Percentiles rank a stretch among this genome's conserved stretches.
These are phyloP conservation scores for Xylaria sp. DNA, from an alignment of 2,329 filamentous ascomycete genomes.

Conservation along the genomic window DNA sequence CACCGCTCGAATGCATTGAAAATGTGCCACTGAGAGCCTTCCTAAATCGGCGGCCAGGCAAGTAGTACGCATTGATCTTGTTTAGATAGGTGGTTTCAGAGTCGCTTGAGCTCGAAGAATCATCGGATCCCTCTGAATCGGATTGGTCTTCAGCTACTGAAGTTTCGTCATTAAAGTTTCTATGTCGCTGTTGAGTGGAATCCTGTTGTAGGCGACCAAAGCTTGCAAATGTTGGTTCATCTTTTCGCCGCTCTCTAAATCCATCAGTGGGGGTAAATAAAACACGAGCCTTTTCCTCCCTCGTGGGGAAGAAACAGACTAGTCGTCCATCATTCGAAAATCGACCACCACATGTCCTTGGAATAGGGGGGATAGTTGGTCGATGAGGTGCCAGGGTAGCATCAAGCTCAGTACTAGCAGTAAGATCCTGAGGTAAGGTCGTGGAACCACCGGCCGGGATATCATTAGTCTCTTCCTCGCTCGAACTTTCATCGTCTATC, in stretches of 20 bases:
- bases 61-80: slow-evolving; percentile 68
- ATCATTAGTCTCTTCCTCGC: slow-evolving; percentile 78
- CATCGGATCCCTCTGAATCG: slow-evolving; percentile 61
- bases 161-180: slow-evolving; percentile 60
- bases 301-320: slow-evolving; percentile 76
- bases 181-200: slow-evolving; percentile 58
- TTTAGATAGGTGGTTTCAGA: slow-evolving; percentile 73
- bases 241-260: slow-evolving; percentile 61
- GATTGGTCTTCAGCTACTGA: slow-evolving; percentile 64
- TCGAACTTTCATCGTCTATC: slow-evolving; percentile 81
- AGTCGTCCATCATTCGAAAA: slow-evolving; percentile 72
- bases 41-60: slow-evolving; percentile 62
- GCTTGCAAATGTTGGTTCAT: slow-evolving; percentile 67
- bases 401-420: slow-evolving; percentile 64
- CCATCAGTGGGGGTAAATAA: slow-evolving; percentile 60
- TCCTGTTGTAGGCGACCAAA: slow-evolving; percentile 67
- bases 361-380: slow-evolving; percentile 65
- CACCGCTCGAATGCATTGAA: slow-evolving; percentile 69
- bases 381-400: slow-evolving; percentile 65
- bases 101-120: slow-evolving; percentile 64
- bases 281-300: slow-evolving; percentile 68
- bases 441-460: slow-evolving; percentile 64
- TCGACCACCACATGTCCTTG: slow-evolving; percentile 68
- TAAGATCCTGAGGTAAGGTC: slow-evolving; percentile 71
- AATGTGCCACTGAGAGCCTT: slow-evolving; percentile 68